These are phyloP conservation scores for Ampelocalamus luodianensis DNA, from an alignment of 176 grass and related monocot species.

Conservation along the genomic window DNA sequence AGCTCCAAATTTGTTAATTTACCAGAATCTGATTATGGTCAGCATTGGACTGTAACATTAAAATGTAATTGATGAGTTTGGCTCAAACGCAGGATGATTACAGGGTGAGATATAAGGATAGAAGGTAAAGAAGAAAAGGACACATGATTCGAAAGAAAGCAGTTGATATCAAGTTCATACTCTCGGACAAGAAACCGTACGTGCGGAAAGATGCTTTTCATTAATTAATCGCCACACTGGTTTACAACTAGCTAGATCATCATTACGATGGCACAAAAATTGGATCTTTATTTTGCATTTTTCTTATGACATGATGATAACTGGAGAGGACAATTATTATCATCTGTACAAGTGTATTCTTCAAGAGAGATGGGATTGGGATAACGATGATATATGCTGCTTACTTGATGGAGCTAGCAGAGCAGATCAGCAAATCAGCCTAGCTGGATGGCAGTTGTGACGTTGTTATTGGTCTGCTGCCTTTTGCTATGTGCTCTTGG, in stretches of 20 bases:
- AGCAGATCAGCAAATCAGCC: slow-evolving; percentile 27
- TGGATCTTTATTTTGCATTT: background rate
- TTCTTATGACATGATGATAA: slow-evolving; percentile 3
- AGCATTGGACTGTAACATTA: background rate
- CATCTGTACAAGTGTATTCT: background rate
- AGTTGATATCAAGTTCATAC: background rate
- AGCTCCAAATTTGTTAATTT: background rate
- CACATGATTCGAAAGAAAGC: background rate
- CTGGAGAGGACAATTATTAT: background rate
- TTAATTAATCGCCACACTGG: background rate
- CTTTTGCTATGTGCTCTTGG: slow-evolving; percentile 7
- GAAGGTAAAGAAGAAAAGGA: background rate
- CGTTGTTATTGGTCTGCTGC: slow-evolving; percentile 1
- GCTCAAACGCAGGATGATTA: background rate
- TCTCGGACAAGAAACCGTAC: background rate
- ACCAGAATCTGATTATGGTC: background rate
- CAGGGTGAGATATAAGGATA: background rate
- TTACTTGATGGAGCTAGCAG: background rate
- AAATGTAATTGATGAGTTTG: background rate
- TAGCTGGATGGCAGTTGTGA: slow-evolving; percentile 38
- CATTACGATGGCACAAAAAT: background rate
- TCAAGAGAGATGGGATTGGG: background rate
- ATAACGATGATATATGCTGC: background rate
- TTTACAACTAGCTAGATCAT: background rate
- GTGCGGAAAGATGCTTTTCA: background rate